Evolutionary conservation across 192 early-diverging fungal genomes (phyloP).

Genomic region (Umbelopsis sp.): DNA sequence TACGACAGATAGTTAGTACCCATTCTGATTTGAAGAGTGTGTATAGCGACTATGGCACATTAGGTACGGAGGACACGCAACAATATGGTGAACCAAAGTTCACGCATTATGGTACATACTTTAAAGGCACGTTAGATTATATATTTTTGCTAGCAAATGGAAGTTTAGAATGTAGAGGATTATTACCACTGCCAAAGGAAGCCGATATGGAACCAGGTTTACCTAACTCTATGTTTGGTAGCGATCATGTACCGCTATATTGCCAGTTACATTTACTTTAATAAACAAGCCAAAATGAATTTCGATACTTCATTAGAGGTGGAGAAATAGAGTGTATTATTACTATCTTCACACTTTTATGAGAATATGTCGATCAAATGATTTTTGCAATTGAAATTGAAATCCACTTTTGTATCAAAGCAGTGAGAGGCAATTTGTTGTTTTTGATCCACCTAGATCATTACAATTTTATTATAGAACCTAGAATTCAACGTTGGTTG

Average conservation of each 20-base stretch:
- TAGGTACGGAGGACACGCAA: neutral
- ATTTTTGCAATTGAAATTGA: too few relatives aligned
- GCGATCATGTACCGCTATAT: conserved; percentile 27
- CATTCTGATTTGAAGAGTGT: conserved; percentile 19
- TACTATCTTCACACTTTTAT: too few relatives aligned
- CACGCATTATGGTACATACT: conserved; percentile 31
- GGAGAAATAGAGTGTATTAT: too few relatives aligned
- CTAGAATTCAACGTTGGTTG: too few relatives aligned
- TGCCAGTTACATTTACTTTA: neutral
- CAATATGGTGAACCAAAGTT: conserved; percentile 30
- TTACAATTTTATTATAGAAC: too few relatives aligned
- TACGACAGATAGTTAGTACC: neutral
- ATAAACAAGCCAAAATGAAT: too few relatives aligned
- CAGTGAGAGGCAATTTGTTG: too few relatives aligned
- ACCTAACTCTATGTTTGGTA: conserved; percentile 37
- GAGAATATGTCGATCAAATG: too few relatives aligned
- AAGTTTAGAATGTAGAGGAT: neutral
- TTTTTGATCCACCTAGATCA: too few relatives aligned
- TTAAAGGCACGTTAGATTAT: conserved; percentile 40
- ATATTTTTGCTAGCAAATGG: conserved; percentile 15
- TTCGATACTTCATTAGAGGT: too few relatives aligned
- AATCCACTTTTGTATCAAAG: too few relatives aligned
- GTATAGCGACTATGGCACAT: conserved; percentile 21
- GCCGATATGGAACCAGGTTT: conserved; percentile 26
- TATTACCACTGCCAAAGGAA: conserved; percentile 22